Conservation (phyloP, 768 basidiomycete genomes). For the Hydnum rufescens region DNA sequence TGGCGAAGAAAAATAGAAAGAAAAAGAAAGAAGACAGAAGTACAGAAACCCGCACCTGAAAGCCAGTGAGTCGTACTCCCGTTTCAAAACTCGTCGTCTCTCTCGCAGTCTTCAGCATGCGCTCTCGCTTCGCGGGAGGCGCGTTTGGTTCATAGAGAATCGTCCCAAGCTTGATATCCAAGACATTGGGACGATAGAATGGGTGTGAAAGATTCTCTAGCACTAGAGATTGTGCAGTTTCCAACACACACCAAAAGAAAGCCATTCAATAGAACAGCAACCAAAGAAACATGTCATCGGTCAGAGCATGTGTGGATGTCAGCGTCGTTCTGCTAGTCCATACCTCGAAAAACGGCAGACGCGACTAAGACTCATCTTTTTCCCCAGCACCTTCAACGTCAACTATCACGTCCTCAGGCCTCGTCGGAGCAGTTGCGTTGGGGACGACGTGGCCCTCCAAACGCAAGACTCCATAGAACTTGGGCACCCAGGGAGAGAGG, state of each 20-base stretch:
- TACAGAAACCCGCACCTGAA: conserved; percentile 40
- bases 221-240: conserved; percentile 43
- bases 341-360: too few relatives aligned
- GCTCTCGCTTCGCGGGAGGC: conserved; percentile 47
- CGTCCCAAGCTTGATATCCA: conserved; percentile 89
- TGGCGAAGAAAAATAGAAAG: neutral
- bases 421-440: neutral
- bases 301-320: too few relatives aligned
- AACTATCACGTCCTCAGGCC: conserved; percentile 11
- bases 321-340: too few relatives aligned
- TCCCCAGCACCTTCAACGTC: conserved; percentile 26
- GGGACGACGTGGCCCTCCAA: conserved; percentile 40
- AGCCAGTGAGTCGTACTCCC: conserved; percentile 74
- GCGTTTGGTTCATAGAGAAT: conserved; percentile 53
- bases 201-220: conserved; percentile 61
- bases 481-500: conserved; percentile 37
- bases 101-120: conserved; percentile 54
- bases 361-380: neutral
- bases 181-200: conserved; percentile 65
- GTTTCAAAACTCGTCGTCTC: conserved; percentile 54
- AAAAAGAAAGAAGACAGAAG: neutral
- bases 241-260: too few relatives aligned
- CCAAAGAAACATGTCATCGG: too few relatives aligned
- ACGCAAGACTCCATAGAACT: conserved; percentile 59
- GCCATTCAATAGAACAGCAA: too few relatives aligned